These are phyloP conservation scores for Cyanodermella asteris DNA, from an alignment of 2,329 filamentous ascomycete genomes.

Conservation along the genomic window DNA sequence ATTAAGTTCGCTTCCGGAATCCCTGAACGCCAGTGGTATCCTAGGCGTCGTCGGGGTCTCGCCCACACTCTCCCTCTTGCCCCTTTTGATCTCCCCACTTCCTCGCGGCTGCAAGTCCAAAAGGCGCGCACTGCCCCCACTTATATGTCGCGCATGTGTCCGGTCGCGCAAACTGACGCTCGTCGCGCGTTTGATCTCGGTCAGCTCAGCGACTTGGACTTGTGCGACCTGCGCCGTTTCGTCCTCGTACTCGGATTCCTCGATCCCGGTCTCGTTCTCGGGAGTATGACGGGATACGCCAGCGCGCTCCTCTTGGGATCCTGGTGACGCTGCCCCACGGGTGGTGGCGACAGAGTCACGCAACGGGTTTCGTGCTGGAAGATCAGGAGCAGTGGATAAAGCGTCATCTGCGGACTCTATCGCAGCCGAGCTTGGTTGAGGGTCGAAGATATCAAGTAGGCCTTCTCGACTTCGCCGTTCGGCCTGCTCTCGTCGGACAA, in stretches of 20 bases:
- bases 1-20: too few species aligned
- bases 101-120: constrained; percentile 40
- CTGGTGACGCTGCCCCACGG: constrained; percentile 24
- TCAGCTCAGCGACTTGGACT: constrained; percentile 5
- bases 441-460: too few species aligned
- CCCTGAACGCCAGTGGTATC: too few species aligned
- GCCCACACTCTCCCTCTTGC: too few species aligned
- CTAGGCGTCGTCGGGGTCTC: too few species aligned
- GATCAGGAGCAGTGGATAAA: too few species aligned
- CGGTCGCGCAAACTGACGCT: constrained; percentile 46
- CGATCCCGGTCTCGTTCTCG: constrained; percentile 37
- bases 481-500: too few species aligned
- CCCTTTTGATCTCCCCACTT: constrained; percentile 30
- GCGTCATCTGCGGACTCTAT: too few species aligned
- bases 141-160: constrained; percentile 50
- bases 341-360: constrained; percentile 14
- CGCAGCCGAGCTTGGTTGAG: too few species aligned
- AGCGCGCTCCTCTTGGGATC: constrained; percentile 43
- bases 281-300: constrained; percentile 34
- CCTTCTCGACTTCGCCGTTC: too few species aligned
- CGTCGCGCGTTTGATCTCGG: constrained; percentile 37
- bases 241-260: constrained; percentile 20
- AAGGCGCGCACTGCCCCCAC: constrained; percentile 55
- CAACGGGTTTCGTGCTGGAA: too few species aligned
- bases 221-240: constrained; percentile 6